phyloP scores from a whole-genome alignment of 768 basidiomycete genomes.

The Phylloporus rhodoxanthus region DNA sequence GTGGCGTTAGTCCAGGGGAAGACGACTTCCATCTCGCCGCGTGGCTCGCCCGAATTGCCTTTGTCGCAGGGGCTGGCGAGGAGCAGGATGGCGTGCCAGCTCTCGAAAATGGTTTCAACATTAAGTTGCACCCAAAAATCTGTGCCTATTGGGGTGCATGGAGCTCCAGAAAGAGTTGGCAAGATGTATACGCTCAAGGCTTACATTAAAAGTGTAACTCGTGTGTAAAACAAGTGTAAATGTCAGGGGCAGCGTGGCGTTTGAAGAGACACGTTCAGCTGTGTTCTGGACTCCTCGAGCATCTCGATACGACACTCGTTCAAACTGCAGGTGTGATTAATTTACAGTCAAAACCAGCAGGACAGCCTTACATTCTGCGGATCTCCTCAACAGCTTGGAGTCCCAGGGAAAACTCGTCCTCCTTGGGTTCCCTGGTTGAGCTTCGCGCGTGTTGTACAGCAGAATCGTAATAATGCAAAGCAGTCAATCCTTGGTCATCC shows the following conservation, averaged over 20 bases:
- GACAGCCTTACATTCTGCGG: conserved; percentile 45
- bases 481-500: conserved; percentile 60
- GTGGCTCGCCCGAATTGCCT: conserved; percentile 47
- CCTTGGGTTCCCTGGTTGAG: conserved; percentile 52
- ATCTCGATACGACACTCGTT: conserved; percentile 62
- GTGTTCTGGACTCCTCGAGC: conserved; percentile 50
- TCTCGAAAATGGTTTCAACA: conserved; percentile 37
- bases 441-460: conserved; percentile 68
- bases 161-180: conserved; percentile 42
- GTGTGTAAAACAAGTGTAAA: background rate
- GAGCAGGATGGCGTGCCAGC: conserved; percentile 34
- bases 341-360: background rate
- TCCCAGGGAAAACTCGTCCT: conserved; percentile 62
- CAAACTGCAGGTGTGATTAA: conserved; percentile 36
- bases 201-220: conserved; percentile 33
- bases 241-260: background rate
- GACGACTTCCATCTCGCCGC: conserved; percentile 52
- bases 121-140: conserved; percentile 34
- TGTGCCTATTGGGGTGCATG: conserved; percentile 41
- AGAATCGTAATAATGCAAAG: conserved; percentile 72
- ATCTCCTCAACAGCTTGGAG: conserved; percentile 59
- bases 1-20: conserved; percentile 42
- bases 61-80: conserved; percentile 32
- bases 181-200: conserved; percentile 38
- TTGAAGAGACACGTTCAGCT: conserved; percentile 26